Base-by-base conservation (phyloP, 2,329 filamentous ascomycete species). In the Capronia americana region DNA sequence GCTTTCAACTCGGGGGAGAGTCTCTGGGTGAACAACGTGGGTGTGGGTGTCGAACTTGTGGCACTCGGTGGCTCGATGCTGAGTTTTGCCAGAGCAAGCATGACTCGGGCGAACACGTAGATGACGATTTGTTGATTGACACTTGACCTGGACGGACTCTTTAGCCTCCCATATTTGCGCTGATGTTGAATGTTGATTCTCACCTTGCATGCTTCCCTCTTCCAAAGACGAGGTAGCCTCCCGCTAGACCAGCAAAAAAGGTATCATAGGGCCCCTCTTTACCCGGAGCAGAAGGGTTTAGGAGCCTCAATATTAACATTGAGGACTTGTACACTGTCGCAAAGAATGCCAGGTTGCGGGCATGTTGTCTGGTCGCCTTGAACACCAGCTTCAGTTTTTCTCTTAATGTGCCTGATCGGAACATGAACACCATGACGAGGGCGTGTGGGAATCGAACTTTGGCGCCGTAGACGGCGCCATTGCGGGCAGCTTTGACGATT, bases 391-490 rank as follows among this genome's bases (percentile, higher is more conserved):
- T 80, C 70, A 87, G 76, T 80, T 98, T 98, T 77, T 96, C 87
- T 63, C 88, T 88, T 74, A 97, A 92, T 85, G 91, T 90, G 81
- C 94, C 95, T 10, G 90, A 92, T 73, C 95, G 92, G 84, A 99
- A 99, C 72, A 99, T 87, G 73, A 98, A 91, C 72, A 97, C 92
- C 94, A 99, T 99, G 59, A 99, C 95, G 73, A 99, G 86, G 68
- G 95, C 95, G 82, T 99, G 95, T 71, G 95, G 95, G 82, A 99
- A 98, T 70, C 95, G 93, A 79, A 99, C 92, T 87, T 98, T 98
- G 74, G 92, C 88, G 68, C 95, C 95, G 81, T 99, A 99, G 70
- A 99, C 92, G 71, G 93, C 89, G 78, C 95, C 95, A 88, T 98
- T 99, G 80, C 95, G 92, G 72, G 95, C 91, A 74, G 89, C 92